phyloP scores from a whole-genome alignment of 768 basidiomycete genomes.

The Boletus rubropictus region DNA sequence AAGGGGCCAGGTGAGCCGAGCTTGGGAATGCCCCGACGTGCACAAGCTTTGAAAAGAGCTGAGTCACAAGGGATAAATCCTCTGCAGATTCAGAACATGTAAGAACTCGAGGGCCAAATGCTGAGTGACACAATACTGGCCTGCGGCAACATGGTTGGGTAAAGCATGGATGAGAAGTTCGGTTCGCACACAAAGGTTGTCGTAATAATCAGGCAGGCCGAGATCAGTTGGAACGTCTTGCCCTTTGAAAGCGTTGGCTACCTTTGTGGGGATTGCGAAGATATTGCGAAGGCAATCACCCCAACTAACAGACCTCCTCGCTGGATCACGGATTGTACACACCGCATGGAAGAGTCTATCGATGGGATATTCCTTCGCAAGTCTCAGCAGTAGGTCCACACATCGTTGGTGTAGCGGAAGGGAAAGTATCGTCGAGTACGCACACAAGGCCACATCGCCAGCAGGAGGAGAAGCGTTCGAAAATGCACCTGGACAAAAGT shows the following conservation, averaged over 20 bases:
- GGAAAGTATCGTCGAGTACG: conserved; percentile 62
- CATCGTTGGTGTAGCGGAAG: conserved; percentile 44
- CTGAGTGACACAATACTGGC: conserved; percentile 31
- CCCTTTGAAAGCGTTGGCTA: conserved; percentile 62
- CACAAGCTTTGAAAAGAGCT: conserved; percentile 60
- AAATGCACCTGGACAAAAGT: conserved; percentile 67
- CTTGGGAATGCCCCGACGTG: conserved; percentile 62
- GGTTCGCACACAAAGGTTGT: conserved; percentile 44
- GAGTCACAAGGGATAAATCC: conserved; percentile 38
- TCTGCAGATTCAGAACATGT: conserved; percentile 28
- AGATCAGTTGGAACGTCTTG: conserved; percentile 43
- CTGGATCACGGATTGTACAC: conserved; percentile 29
- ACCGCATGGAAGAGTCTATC: conserved; percentile 57
- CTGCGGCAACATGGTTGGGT: conserved; percentile 34
- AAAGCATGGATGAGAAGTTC: conserved; percentile 48
- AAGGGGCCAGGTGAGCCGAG: conserved; percentile 42
- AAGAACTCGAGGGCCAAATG: conserved; percentile 7
- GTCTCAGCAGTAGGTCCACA: conserved; percentile 46
- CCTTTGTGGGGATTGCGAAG: conserved; percentile 66
- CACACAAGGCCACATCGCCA: conserved; percentile 48
- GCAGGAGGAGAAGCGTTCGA: conserved; percentile 45
- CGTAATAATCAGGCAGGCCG: conserved; percentile 53
- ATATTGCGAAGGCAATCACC: conserved; percentile 67
- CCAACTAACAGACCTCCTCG: conserved; percentile 48
- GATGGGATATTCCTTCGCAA: conserved; percentile 60